phyloP scores from a whole-genome alignment of 352 stramenopile genomes.

The Phytopythium ostracodes region DNA sequence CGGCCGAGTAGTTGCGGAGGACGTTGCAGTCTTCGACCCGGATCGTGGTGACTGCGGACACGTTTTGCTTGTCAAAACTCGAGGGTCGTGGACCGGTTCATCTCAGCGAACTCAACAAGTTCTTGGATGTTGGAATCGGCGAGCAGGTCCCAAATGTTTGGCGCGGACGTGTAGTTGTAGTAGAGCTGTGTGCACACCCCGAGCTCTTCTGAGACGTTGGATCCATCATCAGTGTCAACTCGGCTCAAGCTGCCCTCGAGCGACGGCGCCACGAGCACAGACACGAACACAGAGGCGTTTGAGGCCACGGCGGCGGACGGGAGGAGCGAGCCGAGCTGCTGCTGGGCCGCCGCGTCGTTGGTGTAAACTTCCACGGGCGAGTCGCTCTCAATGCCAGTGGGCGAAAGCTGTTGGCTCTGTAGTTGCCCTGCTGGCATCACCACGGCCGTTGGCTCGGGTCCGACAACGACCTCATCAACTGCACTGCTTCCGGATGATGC shows the following conservation, averaged over 20 bases:
- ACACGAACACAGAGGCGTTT: slow-evolving; percentile 1
- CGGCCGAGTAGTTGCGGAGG: slow-evolving; percentile 2
- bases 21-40: not conserved
- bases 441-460: not conserved
- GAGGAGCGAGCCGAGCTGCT: not conserved
- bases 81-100: not conserved
- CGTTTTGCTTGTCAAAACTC: slow-evolving; percentile 1
- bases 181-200: not conserved
- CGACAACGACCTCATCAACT: not conserved
- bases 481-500: not conserved
- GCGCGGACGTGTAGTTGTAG: slow-evolving; percentile 4
- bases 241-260: not conserved
- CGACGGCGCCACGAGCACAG: slow-evolving; percentile 1
- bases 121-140: not conserved
- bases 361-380: not conserved
- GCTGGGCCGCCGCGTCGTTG: not conserved
- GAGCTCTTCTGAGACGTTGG: not conserved
- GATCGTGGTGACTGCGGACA: slow-evolving; percentile 1
- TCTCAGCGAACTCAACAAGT: not conserved
- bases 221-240: not conserved
- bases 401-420: not conserved
- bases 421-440: not conserved
- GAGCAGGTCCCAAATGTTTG: slow-evolving; percentile 5
- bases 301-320: not conserved
- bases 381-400: not conserved